Evolutionary conservation across 208 protist genomes (phyloP), one percentile per base, ranked within the genome.

Genomic region (Plasmodiophora brassicae): DNA sequence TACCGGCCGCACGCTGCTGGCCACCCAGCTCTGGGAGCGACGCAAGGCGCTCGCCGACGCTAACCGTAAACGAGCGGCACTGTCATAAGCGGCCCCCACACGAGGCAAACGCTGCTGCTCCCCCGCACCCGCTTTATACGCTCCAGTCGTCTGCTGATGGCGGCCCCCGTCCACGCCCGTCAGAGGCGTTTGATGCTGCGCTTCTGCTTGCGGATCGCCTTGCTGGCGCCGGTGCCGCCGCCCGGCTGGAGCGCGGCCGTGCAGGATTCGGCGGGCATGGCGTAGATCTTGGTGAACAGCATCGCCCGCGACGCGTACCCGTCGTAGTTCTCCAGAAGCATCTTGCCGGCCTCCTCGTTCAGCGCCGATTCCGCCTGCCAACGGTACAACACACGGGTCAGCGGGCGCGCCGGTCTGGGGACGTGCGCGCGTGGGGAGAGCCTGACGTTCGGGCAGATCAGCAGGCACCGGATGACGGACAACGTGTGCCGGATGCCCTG

Each of bases 381-480:
- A n/a, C n/a, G n/a, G n/a, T n/a, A n/a, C n/a, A n/a, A n/a, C n/a
- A n/a, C n/a, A n/a, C n/a, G n/a, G n/a, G n/a, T n/a, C n/a, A n/a
- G n/a, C n/a, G n/a, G n/a, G n/a, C n/a, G n/a, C n/a, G n/a, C n/a
- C n/a, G n/a, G n/a, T n/a, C n/a, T n/a, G n/a, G n/a, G n/a, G n/a
- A n/a, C n/a, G n/a, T n/a, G n/a, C n/a, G n/a, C n/a, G n/a, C n/a
- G n/a, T n/a, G n/a, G n/a, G n/a, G n/a, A n/a, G n/a, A n/a, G n/a
- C n/a, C n/a, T n/a, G n/a, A n/a, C n/a, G 94, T 99, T 99, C 43
- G 98, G 98, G 71, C 97, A 94, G 88, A 99, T 98, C 45, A 99
- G 92, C 10, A 99, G 93, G 91, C 98, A 99, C 87, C 94, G 92
- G 71, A 96, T 91, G 8, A 94, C 96, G 14, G 96, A 88, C 39